Percentiles rank a stretch among this genome's conserved stretches.
These are phyloP conservation scores for Phycomyces nitens DNA, from an alignment of 192 early-diverging fungal genomes.

Conservation along the genomic window DNA sequence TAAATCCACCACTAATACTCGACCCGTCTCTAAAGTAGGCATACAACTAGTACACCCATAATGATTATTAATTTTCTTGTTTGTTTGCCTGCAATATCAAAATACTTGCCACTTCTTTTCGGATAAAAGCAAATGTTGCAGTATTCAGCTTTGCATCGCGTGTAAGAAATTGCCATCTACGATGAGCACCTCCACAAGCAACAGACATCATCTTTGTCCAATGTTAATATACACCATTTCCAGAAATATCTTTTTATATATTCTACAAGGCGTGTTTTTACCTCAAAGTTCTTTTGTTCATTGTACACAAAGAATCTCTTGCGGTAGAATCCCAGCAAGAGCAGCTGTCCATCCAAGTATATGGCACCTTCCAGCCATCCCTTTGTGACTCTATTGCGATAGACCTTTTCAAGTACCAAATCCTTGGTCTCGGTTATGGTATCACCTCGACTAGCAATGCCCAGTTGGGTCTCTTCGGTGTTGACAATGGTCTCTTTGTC, in stretches of 20 bases:
- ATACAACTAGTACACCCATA: constrained; percentile 28
- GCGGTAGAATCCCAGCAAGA: constrained; percentile 70
- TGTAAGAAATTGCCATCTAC: constrained; percentile 65
- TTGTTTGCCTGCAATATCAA: neutral
- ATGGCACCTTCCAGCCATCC: constrained; percentile 70
- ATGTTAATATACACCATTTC: neutral
- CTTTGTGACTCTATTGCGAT: constrained; percentile 62
- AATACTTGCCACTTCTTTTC: constrained; percentile 45
- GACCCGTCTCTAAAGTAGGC: constrained; percentile 42
- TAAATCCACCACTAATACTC: constrained; percentile 39
- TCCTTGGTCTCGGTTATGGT: neutral
- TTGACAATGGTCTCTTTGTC: constrained; percentile 7
- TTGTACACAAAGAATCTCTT: constrained; percentile 73
- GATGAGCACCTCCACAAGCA: constrained; percentile 69
- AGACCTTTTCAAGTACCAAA: constrained; percentile 47
- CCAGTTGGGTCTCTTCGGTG: neutral
- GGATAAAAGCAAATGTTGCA: constrained; percentile 56
- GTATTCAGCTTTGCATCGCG: constrained; percentile 44
- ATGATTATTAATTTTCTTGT: neutral
- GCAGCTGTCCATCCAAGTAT: constrained; percentile 47
- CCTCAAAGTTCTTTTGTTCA: constrained; percentile 59
- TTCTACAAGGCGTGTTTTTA: constrained; percentile 24
- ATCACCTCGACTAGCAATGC: constrained; percentile 7
- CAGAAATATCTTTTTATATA: neutral
- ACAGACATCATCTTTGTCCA: constrained; percentile 65